Conservation (phyloP, 495 filamentous ascomycete species). For the Durotheca rogersii region DNA sequence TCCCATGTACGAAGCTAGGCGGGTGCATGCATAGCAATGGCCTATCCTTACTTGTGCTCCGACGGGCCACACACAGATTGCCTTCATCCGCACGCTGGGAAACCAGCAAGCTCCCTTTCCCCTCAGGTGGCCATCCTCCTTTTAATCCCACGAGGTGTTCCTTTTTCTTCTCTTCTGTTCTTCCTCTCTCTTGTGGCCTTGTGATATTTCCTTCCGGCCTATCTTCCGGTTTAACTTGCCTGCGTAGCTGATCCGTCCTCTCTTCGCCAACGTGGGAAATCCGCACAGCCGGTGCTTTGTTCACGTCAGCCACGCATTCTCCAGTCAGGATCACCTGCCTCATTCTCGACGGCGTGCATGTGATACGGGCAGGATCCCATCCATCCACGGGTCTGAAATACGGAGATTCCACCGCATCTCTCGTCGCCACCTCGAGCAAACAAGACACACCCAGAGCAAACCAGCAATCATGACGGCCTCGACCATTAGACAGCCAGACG, state of each 20-base stretch:
- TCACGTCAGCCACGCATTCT: conserved; percentile 11
- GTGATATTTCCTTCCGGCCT: conserved; percentile 1
- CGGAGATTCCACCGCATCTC: conserved; percentile 5
- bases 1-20: too few species aligned
- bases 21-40: too few species aligned
- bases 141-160: conserved; percentile 4
- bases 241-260: too few species aligned
- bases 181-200: neutral
- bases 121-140: conserved; percentile 6
- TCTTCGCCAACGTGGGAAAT: too few species aligned
- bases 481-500: conserved; percentile 62
- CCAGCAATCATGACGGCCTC: conserved; percentile 31
- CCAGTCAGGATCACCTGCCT: conserved; percentile 15
- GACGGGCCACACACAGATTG: conserved; percentile 3
- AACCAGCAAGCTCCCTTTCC: neutral
- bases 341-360: conserved; percentile 16
- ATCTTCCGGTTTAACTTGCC: neutral
- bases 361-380: conserved; percentile 12
- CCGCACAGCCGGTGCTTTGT: too few species aligned
- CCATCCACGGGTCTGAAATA: conserved; percentile 16
- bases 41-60: neutral
- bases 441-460: conserved; percentile 6
- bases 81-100: too few species aligned
- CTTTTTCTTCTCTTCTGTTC: neutral
- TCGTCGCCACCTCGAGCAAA: conserved; percentile 1